Base-by-base conservation (phyloP, 1,284 basidiomycete genomes). In the Coniophora puteana region DNA sequence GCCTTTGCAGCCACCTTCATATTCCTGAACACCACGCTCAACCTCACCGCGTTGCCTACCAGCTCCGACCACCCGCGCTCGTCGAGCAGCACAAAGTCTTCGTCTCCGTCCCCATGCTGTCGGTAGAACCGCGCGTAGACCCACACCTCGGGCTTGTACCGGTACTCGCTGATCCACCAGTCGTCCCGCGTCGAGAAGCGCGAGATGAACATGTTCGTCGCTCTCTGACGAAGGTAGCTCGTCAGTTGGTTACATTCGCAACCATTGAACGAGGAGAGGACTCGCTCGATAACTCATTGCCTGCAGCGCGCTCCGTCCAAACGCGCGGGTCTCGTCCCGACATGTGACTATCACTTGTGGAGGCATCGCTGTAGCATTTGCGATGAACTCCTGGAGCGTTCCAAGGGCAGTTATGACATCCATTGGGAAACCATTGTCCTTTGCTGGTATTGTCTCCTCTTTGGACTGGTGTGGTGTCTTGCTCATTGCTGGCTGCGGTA, bases 121-220 rank as follows among this genome's bases (percentile, higher is more conserved):
- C 57, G 58, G 40, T 50, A 62, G 39, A 59, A 59, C 20, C 60
- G 57, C 28, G 59, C 57, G 35, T 63, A 59, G 21, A 59, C 56
- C 12, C 57, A 45, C 23, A 59, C 57, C 31, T 59, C 60, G 5
- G 57, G 57, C 37, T 63, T 59, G 21, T 59, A 62, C 45, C 43
- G 50, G 38, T 40, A 57, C 36, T 59, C 57, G 22, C 60, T 62
- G 57, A 62, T 54, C 60, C 60, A 59, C 57, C 57, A 59, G 18
- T 59, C 57, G 35, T 59, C 59, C 28, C 63, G 63, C 38, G 58
- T 59, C 16, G 57, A 55, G 27, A 59, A 59, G 17, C 57, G 59
- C 25, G 59, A 59, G 5, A 61, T 57, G 40, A 59, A 59, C 24
- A 62, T 11, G 17, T 59, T 60, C 24, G 46, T 46, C 25, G 40